These are phyloP conservation scores for Apiotrichum veenhuisii DNA, from an alignment of 1,284 basidiomycete species.

Conservation along the genomic window DNA sequence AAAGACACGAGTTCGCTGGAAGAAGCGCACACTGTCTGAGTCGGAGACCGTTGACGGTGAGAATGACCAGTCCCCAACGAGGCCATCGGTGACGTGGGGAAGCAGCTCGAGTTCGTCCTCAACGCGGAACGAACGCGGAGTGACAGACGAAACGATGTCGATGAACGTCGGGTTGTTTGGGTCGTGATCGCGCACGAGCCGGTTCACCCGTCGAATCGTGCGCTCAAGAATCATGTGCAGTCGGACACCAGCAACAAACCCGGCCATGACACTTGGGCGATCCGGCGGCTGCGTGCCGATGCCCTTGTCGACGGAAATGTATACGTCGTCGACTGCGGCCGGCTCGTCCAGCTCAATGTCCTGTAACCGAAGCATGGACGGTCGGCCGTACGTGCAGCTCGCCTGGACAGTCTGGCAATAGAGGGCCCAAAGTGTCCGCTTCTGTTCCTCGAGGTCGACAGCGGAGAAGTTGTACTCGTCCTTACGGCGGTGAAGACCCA, in stretches of 20 bases:
- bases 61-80: constrained; percentile 35
- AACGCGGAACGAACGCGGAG: constrained; percentile 13
- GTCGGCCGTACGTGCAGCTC: constrained; percentile 33
- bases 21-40: constrained; percentile 34
- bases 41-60: constrained; percentile 30
- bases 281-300: constrained; percentile 31
- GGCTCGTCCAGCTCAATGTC: constrained; percentile 34
- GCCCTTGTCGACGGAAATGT: constrained; percentile 27
- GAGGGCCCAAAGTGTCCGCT: constrained; percentile 33
- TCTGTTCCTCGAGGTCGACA: constrained; percentile 34
- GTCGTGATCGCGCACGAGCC: constrained; percentile 13
- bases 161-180: constrained; percentile 15
- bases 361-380: constrained; percentile 26
- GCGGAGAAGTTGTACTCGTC: constrained; percentile 31
- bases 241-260: constrained; percentile 30
- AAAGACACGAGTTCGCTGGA: constrained; percentile 35
- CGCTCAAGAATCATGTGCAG: constrained; percentile 35
- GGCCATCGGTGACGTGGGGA: constrained; percentile 26
- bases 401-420: constrained; percentile 36
- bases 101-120: constrained; percentile 29
- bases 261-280: constrained; percentile 33
- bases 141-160: constrained; percentile 18
- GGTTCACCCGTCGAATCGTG: constrained; percentile 28
- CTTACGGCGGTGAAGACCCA: constrained; percentile 31
- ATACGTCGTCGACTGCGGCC: constrained; percentile 31